phyloP scores from a whole-genome alignment of 2,329 filamentous ascomycete species.

The Hypomyces perniciosus region DNA sequence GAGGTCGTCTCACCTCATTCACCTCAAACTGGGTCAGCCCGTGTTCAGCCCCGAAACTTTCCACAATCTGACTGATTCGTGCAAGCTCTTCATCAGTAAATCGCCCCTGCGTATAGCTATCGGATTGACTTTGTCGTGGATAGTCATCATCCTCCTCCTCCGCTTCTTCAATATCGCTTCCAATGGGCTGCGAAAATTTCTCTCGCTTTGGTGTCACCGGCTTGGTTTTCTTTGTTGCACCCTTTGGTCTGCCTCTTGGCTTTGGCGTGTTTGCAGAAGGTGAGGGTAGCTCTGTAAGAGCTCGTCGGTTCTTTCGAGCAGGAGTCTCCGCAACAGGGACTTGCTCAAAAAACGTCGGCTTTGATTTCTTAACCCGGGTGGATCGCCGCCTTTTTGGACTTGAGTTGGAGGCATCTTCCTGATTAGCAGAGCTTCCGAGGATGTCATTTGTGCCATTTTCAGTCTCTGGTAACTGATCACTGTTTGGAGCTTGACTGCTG shows the following conservation, averaged over 20 bases:
- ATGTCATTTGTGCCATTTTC: neutral
- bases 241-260: slow-evolving; percentile 24
- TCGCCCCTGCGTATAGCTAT: slow-evolving; percentile 31
- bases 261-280: slow-evolving; percentile 28
- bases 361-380: slow-evolving; percentile 41
- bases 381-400: slow-evolving; percentile 25
- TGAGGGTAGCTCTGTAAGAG: slow-evolving; percentile 24
- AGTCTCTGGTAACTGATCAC: slow-evolving; percentile 8
- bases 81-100: slow-evolving; percentile 40
- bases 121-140: slow-evolving; percentile 18
- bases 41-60: slow-evolving; percentile 38
- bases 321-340: slow-evolving; percentile 19
- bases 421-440: neutral
- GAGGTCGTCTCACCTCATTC: slow-evolving; percentile 36
- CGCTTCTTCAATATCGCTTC: slow-evolving; percentile 17
- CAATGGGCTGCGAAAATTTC: slow-evolving; percentile 19
- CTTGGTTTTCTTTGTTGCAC: slow-evolving; percentile 20
- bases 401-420: slow-evolving; percentile 7
- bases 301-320: slow-evolving; percentile 15
- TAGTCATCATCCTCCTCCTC: slow-evolving; percentile 12
- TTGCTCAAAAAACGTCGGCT: slow-evolving; percentile 40
- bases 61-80: slow-evolving; percentile 36
- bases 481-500: slow-evolving; percentile 21
- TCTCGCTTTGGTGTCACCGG: slow-evolving; percentile 11
- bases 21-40: slow-evolving; percentile 38